phyloP scores from a whole-genome alignment of 2,329 filamentous ascomycete genomes.

The Colletotrichum godetiae region DNA sequence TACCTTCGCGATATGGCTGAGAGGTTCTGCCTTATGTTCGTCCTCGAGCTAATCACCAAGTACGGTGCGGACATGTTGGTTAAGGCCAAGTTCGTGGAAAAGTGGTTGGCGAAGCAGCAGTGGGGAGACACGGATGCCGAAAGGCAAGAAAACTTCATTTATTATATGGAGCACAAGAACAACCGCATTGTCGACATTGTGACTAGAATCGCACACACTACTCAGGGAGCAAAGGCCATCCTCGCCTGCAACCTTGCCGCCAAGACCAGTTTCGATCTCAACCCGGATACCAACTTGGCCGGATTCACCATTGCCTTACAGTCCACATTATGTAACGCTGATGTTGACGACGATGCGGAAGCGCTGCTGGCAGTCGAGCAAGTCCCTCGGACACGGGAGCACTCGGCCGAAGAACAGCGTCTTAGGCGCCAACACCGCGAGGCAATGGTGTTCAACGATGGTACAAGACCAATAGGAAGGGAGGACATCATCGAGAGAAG shows the following conservation, averaged over 20 bases:
- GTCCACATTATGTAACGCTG: conserved; percentile 47
- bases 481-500: conserved; percentile 83
- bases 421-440: conserved; percentile 82
- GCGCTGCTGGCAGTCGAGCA: conserved; percentile 41
- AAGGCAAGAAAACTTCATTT: conserved; percentile 62
- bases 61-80: conserved; percentile 68
- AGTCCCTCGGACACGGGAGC: conserved; percentile 56
- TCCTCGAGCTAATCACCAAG: conserved; percentile 68
- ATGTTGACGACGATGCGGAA: conserved; percentile 39
- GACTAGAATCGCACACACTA: conserved; percentile 59
- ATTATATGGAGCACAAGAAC: conserved; percentile 60
- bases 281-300: conserved; percentile 23
- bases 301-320: conserved; percentile 49
- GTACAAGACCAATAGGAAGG: conserved; percentile 77
- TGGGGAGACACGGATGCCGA: conserved; percentile 71
- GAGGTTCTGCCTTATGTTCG: conserved; percentile 68
- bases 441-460: conserved; percentile 91
- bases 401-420: conserved; percentile 75
- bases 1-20: conserved; percentile 71
- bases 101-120: conserved; percentile 79
- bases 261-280: conserved; percentile 40
- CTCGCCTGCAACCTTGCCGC: conserved; percentile 60
- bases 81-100: conserved; percentile 74
- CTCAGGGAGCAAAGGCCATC: conserved; percentile 62
- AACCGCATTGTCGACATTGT: conserved; percentile 67